Evolutionary conservation across 805 yeast species (phyloP), one percentile per base, ranked within the genome.

Genomic region (Candida chauliodis): DNA sequence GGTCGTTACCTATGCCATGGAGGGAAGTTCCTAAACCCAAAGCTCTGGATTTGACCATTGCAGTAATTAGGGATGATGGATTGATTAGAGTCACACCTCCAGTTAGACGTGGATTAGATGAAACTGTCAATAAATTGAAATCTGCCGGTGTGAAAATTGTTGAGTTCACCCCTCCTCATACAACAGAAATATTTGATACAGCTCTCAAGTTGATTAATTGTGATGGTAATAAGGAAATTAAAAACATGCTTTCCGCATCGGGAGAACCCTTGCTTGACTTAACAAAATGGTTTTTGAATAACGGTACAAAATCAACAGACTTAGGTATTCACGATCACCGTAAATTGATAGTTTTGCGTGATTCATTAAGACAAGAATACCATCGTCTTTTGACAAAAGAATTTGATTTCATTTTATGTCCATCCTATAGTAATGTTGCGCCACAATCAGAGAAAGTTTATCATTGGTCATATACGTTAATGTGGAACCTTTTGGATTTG

Each of bases 381-480:
- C 62, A 69, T 34, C 70, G 74, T 31, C 68, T 83, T 52, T 66
- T 73, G 41, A 55, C 70, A 18, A 68, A 78, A 51, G 71, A 72
- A 37, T 71, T 84, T 34, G 90, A 84, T 51, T 76, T 79, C 51
- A 70, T 84, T 43, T 59, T 85, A 31, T 73, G 83, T 36, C 90
- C 91, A 42, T 73, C 79, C 5, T 78, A 80, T 58, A 75, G 73
- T 40, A 81, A 82, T 46, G 81, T 79, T 37, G 87, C 93, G 11
- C 86, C 88, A 30, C 72, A 71, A 38, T 77, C 83, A 17, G 76
- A 73, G 34, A 67, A 73, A 37, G 73, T 83, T 5, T 76, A 74
- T 55, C 82, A 82, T 59, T 85, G 93, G 90, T 84, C 90, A 4
- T 85, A 85, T 66, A 83, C 91, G 5, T 63, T 88, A 2, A 69